Conservation (phyloP, 2,329 filamentous ascomycete genomes). For the Sporothrix protearum region DNA sequence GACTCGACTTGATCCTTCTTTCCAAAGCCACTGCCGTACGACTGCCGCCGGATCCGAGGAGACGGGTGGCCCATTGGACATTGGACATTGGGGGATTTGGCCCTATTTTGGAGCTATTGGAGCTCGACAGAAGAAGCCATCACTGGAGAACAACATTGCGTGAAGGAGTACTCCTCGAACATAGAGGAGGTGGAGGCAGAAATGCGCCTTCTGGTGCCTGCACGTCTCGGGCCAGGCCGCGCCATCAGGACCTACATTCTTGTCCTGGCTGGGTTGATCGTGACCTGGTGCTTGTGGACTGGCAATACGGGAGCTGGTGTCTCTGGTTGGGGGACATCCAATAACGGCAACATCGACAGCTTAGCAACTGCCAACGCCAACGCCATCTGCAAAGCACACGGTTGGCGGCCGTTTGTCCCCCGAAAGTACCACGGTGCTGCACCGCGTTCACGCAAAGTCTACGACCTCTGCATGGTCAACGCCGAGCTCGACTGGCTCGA, state of each 20-base stretch:
- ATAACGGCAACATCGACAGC: neutral
- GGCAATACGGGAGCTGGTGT: neutral
- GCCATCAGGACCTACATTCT: conserved; percentile 6
- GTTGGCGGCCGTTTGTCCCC: conserved; percentile 38
- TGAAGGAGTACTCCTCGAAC: neutral
- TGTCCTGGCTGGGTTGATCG: neutral
- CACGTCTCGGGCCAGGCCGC: conserved; percentile 13
- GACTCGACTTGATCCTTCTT: neutral
- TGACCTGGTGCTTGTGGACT: conserved; percentile 18
- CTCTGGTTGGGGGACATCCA: neutral
- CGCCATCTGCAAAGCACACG: conserved; percentile 38
- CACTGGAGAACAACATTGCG: neutral
- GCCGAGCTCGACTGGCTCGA: conserved; percentile 64
- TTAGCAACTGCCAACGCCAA: conserved; percentile 1
- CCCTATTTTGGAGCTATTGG: neutral
- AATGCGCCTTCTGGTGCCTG: conserved; percentile 18
- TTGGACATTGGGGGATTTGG: neutral
- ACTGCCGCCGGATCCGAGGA: neutral
- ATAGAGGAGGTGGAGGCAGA: neutral
- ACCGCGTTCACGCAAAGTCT: conserved; percentile 46
- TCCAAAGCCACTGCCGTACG: neutral
- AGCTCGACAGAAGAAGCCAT: neutral
- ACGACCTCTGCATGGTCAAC: conserved; percentile 61
- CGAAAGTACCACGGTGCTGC: neutral
- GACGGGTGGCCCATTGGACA: neutral